Evolutionary conservation across 2,329 filamentous ascomycete species (phyloP), one percentile per base, ranked within the genome.

Genomic region (Colletotrichum chlorophyti): DNA sequence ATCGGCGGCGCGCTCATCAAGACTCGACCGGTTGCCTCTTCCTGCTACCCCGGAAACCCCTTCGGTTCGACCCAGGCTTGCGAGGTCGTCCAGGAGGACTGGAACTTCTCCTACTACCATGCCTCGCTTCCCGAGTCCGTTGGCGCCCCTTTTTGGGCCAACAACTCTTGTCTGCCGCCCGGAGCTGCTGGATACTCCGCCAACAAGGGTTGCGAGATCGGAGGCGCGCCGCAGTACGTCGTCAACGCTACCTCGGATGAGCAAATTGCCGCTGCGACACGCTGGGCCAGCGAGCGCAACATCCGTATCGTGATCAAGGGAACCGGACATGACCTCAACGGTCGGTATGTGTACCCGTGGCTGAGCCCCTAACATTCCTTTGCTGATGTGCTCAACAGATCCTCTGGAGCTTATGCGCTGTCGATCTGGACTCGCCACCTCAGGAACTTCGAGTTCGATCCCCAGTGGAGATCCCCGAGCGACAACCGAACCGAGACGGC

Each of bases 241-340:
- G 63, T 76, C 0, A 71, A 75, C 26, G 72, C 69, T 3, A 74
- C 70, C 0, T 69, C 65, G 6, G 61, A 69, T 0, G 68, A 70
- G 12, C 65, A 76, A 47, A 62, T 76, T 21, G 47, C 53, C 5
- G 21, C 53, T 40, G 53, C 48, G 19, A 58, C 53, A 40, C 35
- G 48, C 21, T 58, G 53, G 53, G 53, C 53, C 15, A 53, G 53
- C 53, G 23, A 72, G 23, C 64, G 70, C 5, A 80, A 82, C 63
- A 70, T 83, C 49, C 79, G 80, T 3, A 68, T 83, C 21, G 75
- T 83, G 37, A 71, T 84, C 48, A 76, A 76, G 54, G 81, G 83
- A 68, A 84, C 81, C 0, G 81, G 80, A 15, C 82, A 84, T 62
- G 80, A 83, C 61, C 80, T 78, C 61, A 74, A 81, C 27, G 87